Evolutionary conservation across 495 filamentous ascomycete genomes (phyloP), one percentile per base, ranked within the genome.

Genomic region (Aspergillus diversus): DNA sequence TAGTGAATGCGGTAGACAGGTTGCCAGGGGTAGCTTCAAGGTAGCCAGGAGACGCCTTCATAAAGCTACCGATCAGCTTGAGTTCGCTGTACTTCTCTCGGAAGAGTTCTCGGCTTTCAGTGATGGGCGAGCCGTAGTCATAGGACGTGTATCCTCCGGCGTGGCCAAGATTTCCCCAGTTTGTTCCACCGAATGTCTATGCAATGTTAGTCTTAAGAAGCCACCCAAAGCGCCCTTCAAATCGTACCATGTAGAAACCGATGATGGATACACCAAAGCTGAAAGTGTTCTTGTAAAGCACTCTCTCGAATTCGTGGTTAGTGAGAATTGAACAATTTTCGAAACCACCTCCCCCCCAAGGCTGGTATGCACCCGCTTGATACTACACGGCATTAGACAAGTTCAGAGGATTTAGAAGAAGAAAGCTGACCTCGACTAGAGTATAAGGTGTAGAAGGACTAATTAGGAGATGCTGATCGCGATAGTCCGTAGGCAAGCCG

Each of bases 91-190:
- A 93, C 73, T 94, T 94, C 65, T 92, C 89, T 32, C 91, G 81
- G 13, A 76, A 75, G 33, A 93, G 71, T 11, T 81, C 82, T 7
- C 89, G 83, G 49, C 87, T 84, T 71, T 95, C 91, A 4, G 80
- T 79, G 37, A 94, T 90, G 5, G 80, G 78, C 35, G 88, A 84
- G 42, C 83, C 87, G 65, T 91, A 92, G 65, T 92, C 87, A 66
- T 92, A 92, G 3, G 84, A 88, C 3, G 90, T 90, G 67, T 92
- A 92, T 13, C 87, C 88, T 15, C 85, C 86, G 4, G 89, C 83
- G 64, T 90, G 82, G 1, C 90, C 90, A 33, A 93, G 71, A 66
- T 93, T 93, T 12, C 91, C 91, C 91, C 90, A 94, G 72, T 94
- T 95, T 2, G 90, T 91, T n/a, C 89, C 90, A 37, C 90, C 90